Evolutionary conservation across 75 land plant genomes (phyloP).

Genomic region (Cunninghamia lanceolata): DNA sequence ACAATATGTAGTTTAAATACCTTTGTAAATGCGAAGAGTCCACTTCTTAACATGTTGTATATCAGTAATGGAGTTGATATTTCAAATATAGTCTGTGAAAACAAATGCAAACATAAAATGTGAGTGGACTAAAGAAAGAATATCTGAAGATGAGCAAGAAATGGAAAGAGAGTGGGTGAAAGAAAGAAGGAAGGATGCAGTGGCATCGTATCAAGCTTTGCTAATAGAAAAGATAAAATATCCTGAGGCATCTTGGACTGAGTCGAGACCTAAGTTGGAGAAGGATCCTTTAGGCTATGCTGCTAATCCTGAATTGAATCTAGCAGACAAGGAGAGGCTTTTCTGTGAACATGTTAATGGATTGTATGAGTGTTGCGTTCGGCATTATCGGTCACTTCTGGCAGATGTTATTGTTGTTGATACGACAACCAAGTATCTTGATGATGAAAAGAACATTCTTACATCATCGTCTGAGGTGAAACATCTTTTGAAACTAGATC

Average conservation of each 20-base stretch:
- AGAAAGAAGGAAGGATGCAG: conserved; percentile 81
- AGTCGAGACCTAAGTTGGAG: conserved; percentile 75
- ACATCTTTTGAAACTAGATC: conserved; percentile 59
- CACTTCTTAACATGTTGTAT: no score
- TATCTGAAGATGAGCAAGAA: conserved; percentile 92
- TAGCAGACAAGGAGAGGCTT: conserved; percentile 71
- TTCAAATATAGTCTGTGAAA: no score
- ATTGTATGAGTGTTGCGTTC: conserved; percentile 64
- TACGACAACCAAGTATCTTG: conserved; percentile 39
- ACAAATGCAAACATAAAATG: no score
- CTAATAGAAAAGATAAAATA: conserved; percentile 90
- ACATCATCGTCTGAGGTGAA: conserved; percentile 84
- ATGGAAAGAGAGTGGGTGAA: conserved; percentile 74
- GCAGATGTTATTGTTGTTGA: conserved; percentile 72
- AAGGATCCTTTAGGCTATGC: conserved; percentile 91
- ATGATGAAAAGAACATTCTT: conserved; percentile 67
- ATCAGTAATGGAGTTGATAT: no score
- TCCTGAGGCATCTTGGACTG: conserved; percentile 95
- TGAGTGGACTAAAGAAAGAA: no score
- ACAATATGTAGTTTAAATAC: no score
- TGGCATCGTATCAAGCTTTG: conserved; percentile 78
- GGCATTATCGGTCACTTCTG: conserved; percentile 57
- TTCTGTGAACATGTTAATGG: conserved; percentile 83
- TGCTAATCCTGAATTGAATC: conserved; percentile 65
- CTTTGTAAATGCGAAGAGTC: no score